Evolutionary conservation across 768 basidiomycete genomes (phyloP), one percentile per base, ranked within the genome.

Genomic region (Termitomyces sp.): DNA sequence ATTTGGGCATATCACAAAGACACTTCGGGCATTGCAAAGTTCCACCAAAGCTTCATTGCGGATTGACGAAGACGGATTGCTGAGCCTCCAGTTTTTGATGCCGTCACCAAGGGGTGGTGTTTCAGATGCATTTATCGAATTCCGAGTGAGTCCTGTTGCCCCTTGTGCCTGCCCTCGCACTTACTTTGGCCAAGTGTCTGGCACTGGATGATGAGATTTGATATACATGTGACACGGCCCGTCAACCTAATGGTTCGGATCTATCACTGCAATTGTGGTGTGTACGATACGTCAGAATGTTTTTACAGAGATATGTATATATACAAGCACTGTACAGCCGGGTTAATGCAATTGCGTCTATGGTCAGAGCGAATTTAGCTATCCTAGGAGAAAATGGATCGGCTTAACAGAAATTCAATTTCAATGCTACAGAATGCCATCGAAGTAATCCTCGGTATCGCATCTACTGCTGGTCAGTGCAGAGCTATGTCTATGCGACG

Each of bases 41-140:
- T 94, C 93, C 0, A 84, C 85, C 23, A 97, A 97, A 66, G 91
- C 94, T 2, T 95, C 93, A 0, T 70, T 98, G 43, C 80, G 94
- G 34, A 93, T 97, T 21, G 91, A 95, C 62, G 77, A 80, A 21
- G 81, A 84, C 52, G 96, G 96, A 0, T 70, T 94, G 43, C 73
- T 98, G 37, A 91, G 91, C 64, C 71, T 98, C 57, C 96, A 98
- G 64, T 91, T 97, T 69, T 77, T 97, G 61, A 94, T 97, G 79
- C 87, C 84, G 34, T 78, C 72, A 44, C 76, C 71, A 6, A 73
- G 80, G 30, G 73, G 71, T 21, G 71, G 66, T 25, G 59, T 67
- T 21, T 63, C 72, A 17, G 76, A 84, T 52, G 90, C 85, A 0
- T 94, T 94, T 63, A 85, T 96, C 50, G 94, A 96, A 64, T 95